phyloP scores from a whole-genome alignment of 441 rosid species.

The Euphorbia celastroides region DNA sequence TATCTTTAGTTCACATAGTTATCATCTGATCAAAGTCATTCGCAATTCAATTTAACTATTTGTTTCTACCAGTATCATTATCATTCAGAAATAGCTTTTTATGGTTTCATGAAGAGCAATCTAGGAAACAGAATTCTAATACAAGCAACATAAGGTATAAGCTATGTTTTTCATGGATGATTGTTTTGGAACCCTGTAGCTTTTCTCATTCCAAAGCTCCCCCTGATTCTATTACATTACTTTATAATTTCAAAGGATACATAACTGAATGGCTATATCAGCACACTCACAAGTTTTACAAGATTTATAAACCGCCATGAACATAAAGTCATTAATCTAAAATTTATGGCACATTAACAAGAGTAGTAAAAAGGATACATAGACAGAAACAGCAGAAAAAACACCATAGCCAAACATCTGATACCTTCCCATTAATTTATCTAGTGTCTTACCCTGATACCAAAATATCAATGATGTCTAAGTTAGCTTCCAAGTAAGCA shows the following conservation, averaged over 20 bases:
- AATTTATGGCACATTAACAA: not conserved
- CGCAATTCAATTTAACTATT: no score
- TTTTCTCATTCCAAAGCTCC: not conserved
- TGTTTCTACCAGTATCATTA: no score
- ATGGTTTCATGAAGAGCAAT: not conserved
- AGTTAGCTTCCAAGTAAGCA: slow-evolving; percentile 71
- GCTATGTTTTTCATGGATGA: not conserved
- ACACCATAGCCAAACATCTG: not conserved
- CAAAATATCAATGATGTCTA: slow-evolving; percentile 69
- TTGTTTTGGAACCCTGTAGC: not conserved
- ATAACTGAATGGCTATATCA: no score
- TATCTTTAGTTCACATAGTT: not conserved
- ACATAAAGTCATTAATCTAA: not conserved
- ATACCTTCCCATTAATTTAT: slow-evolving; percentile 2
- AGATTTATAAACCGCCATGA: not conserved
- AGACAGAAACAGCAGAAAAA: not conserved
- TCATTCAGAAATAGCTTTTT: no score
- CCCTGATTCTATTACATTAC: not conserved
- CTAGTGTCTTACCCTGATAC: slow-evolving; percentile 64
- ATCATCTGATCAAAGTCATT: not conserved
- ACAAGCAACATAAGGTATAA: slow-evolving; percentile 6
- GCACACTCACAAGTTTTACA: not conserved
- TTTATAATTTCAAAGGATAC: no score
- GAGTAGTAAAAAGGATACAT: not conserved
- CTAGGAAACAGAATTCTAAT: not conserved